A percentile compares a stretch with the other conserved stretches of the same genome.
phyloP scores from a whole-genome alignment of 495 filamentous ascomycete species.

The Aspergillus panamensis region DNA sequence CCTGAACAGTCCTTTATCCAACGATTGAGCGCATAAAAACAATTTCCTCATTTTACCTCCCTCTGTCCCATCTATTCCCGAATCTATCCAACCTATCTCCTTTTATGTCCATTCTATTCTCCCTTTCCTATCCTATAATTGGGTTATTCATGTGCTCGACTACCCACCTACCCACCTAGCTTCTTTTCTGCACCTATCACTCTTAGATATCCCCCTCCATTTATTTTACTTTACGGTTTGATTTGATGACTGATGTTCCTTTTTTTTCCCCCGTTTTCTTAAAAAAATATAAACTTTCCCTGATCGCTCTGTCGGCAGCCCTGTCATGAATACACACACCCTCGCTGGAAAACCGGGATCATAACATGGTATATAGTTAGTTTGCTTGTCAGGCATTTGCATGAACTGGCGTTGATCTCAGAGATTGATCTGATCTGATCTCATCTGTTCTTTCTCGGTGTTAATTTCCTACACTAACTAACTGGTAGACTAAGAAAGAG shows the following conservation, averaged over 20 bases:
- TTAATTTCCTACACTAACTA: no score
- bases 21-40: conserved; percentile 44
- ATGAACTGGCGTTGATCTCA: conserved; percentile 14
- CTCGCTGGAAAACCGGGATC: conserved; percentile 4
- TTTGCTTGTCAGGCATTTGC: conserved; percentile 19
- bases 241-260: conserved; percentile 29
- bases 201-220: conserved; percentile 41
- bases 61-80: conserved; percentile 2
- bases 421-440: no score
- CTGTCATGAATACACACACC: not conserved
- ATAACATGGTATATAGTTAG: conserved; percentile 23
- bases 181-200: conserved; percentile 17
- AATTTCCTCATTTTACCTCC: conserved; percentile 20
- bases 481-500: no score
- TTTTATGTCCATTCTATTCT: not conserved
- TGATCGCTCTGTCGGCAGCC: conserved; percentile 6
- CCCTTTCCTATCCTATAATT: conserved; percentile 1
- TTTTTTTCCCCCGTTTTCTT: conserved; percentile 10
- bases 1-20: conserved; percentile 42
- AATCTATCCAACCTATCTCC: not conserved
- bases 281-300: not conserved
- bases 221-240: conserved; percentile 27
- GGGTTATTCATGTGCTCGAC: conserved; percentile 15
- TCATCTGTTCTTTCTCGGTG: no score
- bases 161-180: no score